Evolutionary conservation across 495 filamentous ascomycete species (phyloP).

Genomic region (Ramalina intermedia): DNA sequence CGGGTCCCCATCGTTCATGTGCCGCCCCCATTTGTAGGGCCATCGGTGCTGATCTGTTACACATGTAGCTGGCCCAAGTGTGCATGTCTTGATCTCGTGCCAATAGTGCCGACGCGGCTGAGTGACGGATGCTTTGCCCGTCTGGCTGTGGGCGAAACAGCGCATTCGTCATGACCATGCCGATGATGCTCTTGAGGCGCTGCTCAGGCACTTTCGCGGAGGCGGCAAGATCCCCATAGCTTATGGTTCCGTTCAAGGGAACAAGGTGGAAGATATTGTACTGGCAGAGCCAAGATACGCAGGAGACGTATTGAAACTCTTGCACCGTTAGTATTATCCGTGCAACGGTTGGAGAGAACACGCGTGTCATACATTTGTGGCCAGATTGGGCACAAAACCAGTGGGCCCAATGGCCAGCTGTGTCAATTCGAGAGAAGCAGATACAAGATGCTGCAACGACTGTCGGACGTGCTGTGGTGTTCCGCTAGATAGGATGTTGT

Average conservation of each 20-base stretch:
- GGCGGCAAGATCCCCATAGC: constrained; percentile 18
- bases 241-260: constrained; percentile 14
- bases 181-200: constrained; percentile 17
- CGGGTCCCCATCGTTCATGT: constrained; percentile 8
- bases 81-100: constrained; percentile 9
- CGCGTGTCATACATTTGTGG: neutral
- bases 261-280: constrained; percentile 18
- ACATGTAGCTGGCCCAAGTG: constrained; percentile 17
- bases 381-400: neutral
- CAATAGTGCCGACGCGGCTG: constrained; percentile 18
- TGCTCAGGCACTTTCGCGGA: constrained; percentile 13
- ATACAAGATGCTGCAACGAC: neutral
- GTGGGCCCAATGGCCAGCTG: neutral
- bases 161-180: constrained; percentile 24
- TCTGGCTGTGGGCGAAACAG: constrained; percentile 16
- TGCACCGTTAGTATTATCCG: neutral
- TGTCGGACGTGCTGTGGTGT: neutral
- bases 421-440: neutral
- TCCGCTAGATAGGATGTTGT: neutral
- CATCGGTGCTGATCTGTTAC: constrained; percentile 5
- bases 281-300: constrained; percentile 16
- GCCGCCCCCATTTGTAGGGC: constrained; percentile 14
- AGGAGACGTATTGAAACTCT: constrained; percentile 17
- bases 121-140: constrained; percentile 14
- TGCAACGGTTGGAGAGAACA: neutral